These are phyloP conservation scores for Dioscorea cayenensis DNA, from an alignment of 116 monocot species.

Conservation along the genomic window DNA sequence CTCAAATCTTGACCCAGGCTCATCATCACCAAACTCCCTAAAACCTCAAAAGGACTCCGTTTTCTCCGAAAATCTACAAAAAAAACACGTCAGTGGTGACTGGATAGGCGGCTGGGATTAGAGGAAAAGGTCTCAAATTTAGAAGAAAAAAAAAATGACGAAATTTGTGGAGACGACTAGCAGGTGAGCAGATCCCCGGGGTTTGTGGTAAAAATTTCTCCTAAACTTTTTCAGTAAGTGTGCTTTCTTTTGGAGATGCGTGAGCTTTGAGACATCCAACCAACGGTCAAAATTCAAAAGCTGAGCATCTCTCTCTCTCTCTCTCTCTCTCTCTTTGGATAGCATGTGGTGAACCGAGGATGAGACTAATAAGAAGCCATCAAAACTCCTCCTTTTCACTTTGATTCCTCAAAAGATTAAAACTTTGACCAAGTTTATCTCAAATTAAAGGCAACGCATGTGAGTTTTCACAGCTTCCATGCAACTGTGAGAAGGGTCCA, in stretches of 20 bases:
- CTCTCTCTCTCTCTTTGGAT: not conserved
- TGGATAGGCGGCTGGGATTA: not conserved
- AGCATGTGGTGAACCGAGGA: not conserved
- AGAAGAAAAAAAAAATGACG: not conserved
- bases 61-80: not conserved
- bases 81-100: not conserved
- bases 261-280: not conserved
- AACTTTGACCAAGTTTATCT: too few relatives aligned
- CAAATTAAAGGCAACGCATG: too few relatives aligned
- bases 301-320: not conserved
- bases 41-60: not conserved
- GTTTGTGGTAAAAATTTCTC: not conserved
- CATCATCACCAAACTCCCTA: not conserved
- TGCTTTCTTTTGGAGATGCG: not conserved
- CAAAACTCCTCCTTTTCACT: too few relatives aligned
- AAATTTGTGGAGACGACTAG: not conserved
- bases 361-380: not conserved
- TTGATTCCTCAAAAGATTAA: too few relatives aligned
- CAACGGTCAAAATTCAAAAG: slow-evolving; percentile 1
- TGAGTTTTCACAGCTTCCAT: too few relatives aligned
- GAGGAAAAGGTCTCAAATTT: not conserved
- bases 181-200: not conserved
- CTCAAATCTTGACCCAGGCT: not conserved
- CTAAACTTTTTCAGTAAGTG: not conserved
- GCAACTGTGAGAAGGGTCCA: too few relatives aligned